Percentiles rank a stretch among this genome's conserved stretches.
phyloP scores from a whole-genome alignment of 2,329 filamentous ascomycete genomes.

The Epichloe bromicola region DNA sequence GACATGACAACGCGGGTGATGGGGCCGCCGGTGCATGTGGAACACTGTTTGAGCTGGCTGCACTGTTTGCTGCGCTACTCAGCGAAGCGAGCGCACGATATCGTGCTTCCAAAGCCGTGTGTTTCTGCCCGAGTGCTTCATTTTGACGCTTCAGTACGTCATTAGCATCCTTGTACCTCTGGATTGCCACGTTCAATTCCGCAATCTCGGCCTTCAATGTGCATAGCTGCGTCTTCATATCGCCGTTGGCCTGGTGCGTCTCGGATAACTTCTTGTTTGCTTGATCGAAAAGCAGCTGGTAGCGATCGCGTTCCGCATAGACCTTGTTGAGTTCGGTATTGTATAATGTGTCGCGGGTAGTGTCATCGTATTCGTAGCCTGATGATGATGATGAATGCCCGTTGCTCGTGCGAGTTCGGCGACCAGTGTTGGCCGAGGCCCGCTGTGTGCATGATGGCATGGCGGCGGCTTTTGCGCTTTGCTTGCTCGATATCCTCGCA shows the following conservation, averaged over 20 bases:
- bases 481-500: not conserved
- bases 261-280: conserved; percentile 19
- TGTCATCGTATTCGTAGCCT: conserved; percentile 9
- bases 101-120: conserved; percentile 17
- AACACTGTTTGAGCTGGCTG: not conserved
- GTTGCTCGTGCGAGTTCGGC: conserved; percentile 4
- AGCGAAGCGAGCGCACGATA: conserved; percentile 12
- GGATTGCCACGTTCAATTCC: not conserved
- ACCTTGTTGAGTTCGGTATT: conserved; percentile 15
- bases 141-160: conserved; percentile 9
- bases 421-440: conserved; percentile 9
- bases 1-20: conserved; percentile 14
- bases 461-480: not conserved
- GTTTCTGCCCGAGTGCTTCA: conserved; percentile 16
- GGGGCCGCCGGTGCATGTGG: conserved; percentile 7
- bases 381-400: not conserved
- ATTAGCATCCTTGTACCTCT: conserved; percentile 10
- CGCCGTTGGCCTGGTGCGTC: conserved; percentile 9
- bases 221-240: conserved; percentile 9
- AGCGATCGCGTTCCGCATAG: conserved; percentile 11
- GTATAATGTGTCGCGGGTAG: conserved; percentile 7
- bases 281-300: conserved; percentile 15
- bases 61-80: not conserved
- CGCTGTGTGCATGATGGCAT: conserved; percentile 9
- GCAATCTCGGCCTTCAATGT: not conserved